Evolutionary conservation across 306 rosid genomes (phyloP), one percentile per base, ranked within the genome.

Genomic region (Amphicarpaea edgeworthii): DNA sequence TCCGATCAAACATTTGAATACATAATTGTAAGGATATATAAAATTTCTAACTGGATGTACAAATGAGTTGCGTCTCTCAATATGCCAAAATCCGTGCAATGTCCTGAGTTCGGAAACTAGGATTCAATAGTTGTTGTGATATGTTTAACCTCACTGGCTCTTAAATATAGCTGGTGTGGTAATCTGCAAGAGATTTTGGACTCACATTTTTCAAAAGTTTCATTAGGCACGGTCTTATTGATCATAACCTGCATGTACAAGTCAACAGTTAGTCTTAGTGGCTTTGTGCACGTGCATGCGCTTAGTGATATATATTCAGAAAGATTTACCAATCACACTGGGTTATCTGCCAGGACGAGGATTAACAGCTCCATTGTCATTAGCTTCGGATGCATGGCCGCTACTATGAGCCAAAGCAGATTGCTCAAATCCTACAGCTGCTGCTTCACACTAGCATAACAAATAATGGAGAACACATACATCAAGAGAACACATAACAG

Each of bases 361-460:
- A 74, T 76, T 83, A 24, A 79, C 69, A 79, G 86, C 76, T 81
- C 78, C 82, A 40, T 73, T 80, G 79, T 63, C 86, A 67, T 81
- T 79, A 42, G 54, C 81, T 60, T 79, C 71, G 1, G 86, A 62
- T 45, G 70, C 72, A 72, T 77, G 88, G 74, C 80, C 81, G 21
- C 64, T 73, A 59, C 21, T 84, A 59, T 78, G 88, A 70, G 67
- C 80, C 84, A 77, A 51, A 30, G 84, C 68, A 42, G 91, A 71
- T 71, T 82, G 85, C 73, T 78, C 90, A 82, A 81, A 78, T 66
- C 86, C 84, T 65, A 66, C 83, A 54, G 75, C 79, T 60, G 87
- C 69, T 45, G 89, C 83, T 72, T 86, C 89, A 73, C 91, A 53
- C 93, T 88, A 72, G 68, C 74, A 85, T 76, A 57, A 68, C 73